Base-by-base conservation (phyloP, 495 filamentous ascomycete species). In the Aspergillus wentii region DNA sequence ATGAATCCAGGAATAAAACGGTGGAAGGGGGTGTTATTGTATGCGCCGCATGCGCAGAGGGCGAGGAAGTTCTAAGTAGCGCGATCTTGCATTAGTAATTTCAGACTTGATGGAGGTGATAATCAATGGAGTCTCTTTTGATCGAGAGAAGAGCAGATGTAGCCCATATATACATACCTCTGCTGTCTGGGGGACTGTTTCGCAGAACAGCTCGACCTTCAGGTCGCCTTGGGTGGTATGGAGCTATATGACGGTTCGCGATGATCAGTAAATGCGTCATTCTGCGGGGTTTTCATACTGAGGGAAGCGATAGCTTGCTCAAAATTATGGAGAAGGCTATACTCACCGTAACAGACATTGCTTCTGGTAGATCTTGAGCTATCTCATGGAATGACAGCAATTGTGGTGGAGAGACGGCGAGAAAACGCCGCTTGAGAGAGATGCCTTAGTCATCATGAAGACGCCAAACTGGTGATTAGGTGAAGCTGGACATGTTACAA, bases 121-220 rank as follows among this genome's bases (percentile, higher is more conserved):
- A 44, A 32, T 28, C 16, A 3, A 29, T 29, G 4, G 26, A 4
- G 11, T 29, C 5, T 5, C n/a, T 32, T 15, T 36, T 8, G 13
- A 20, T 19, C 4, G 18, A 21, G 19, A 30, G 19, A 20, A 36
- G 17, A 11, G 23, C 7, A 35, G 30, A 1, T 18, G 27, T 16
- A 17, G 22, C 9, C 17, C 36, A 13, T 39, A 15, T 8, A 14
- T 9, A 47, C 48, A 31, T 68, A 82, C 82, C 59, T 89, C 82
- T 38, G 86, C 80, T 2, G 94, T 95, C 61, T 94, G 83, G 34
- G 92, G 92, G 18, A 94, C 86, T 51, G 82, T 80, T 67, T 95
- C 88, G 68, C 91, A 96, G 68, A 96, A 97, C 38, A 98, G 69
- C 59, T 98, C 92, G 58, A 97, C 79, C 64, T 97, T 98, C 54